Percentiles rank a stretch among this genome's conserved stretches.
phyloP scores from a whole-genome alignment of 2,329 filamentous ascomycete species.

The Aspergillus neoniger region DNA sequence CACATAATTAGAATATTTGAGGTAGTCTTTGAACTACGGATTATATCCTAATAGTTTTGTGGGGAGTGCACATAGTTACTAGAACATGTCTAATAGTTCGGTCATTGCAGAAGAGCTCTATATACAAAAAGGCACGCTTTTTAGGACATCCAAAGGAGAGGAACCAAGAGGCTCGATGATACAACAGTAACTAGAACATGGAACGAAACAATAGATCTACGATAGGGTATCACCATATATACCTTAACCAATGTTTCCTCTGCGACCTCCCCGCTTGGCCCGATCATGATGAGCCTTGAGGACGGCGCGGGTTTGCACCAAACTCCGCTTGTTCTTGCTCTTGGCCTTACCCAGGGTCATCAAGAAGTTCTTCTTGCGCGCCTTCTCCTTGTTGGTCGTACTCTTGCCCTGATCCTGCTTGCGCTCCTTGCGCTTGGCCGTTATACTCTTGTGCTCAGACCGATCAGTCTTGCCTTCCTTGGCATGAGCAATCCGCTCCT shows the following conservation, averaged over 20 bases:
- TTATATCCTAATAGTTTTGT: too few species aligned
- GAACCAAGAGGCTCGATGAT: conserved; percentile 9
- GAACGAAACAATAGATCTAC: not conserved
- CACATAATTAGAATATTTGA: not conserved
- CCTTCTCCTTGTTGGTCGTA: conserved; percentile 96
- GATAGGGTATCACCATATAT: conserved; percentile 7
- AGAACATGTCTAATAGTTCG: not conserved
- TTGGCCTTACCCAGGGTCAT: conserved; percentile 98
- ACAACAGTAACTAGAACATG: not conserved
- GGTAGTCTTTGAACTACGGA: not conserved
- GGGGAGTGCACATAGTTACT: not conserved
- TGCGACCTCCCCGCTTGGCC: conserved; percentile 78
- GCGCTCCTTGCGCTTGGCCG: conserved; percentile 80
- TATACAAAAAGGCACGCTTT: conserved; percentile 3
- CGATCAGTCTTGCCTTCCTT: conserved; percentile 78
- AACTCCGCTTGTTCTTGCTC: conserved; percentile 89
- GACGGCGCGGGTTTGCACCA: conserved; percentile 80
- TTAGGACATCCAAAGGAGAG: conserved; percentile 16
- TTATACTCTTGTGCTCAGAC: conserved; percentile 80
- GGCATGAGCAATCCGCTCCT: conserved; percentile 82
- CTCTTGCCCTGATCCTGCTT: conserved; percentile 90
- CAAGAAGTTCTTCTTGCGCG: conserved; percentile 94
- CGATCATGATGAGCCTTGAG: conserved; percentile 79
- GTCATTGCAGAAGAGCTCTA: not conserved
- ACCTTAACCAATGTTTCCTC: conserved; percentile 62